Evolutionary conservation across 2,329 filamentous ascomycete genomes (phyloP).

Genomic region (Fusarium albosuccineum): DNA sequence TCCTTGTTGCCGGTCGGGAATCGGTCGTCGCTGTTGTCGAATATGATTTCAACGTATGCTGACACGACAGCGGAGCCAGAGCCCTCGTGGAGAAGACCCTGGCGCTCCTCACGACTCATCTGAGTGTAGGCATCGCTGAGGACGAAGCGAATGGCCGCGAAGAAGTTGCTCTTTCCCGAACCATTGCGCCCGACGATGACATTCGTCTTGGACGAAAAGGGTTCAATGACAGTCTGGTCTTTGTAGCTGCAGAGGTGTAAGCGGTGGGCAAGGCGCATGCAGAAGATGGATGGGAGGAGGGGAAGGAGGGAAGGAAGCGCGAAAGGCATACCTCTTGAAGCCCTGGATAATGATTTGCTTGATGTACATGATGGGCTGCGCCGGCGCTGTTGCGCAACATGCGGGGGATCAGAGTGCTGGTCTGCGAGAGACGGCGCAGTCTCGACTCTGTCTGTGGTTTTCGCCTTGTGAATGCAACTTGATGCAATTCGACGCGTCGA

Average conservation of each 20-base stretch:
- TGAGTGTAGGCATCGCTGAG: constrained; percentile 97
- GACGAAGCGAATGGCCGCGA: constrained; percentile 98
- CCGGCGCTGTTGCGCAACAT: constrained; percentile 57
- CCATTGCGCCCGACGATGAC: constrained; percentile 99
- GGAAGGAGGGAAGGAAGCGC: constrained; percentile 3
- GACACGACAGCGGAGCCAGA: constrained; percentile 98
- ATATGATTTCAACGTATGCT: constrained; percentile 99
- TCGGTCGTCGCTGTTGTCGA: constrained; percentile 96
- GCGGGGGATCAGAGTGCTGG: constrained; percentile 42
- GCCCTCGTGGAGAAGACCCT: constrained; percentile 96
- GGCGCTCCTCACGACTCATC: constrained; percentile 95
- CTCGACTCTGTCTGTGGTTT: constrained; percentile 38
- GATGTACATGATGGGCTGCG: constrained; percentile 83
- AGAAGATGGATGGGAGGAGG: constrained; percentile 4
- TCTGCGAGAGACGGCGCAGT: constrained; percentile 42
- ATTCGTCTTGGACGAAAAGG: constrained; percentile 97
- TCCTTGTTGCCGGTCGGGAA: constrained; percentile 95
- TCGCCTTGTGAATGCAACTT: constrained; percentile 40
- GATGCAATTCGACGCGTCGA: constrained; percentile 48
- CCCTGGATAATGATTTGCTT: constrained; percentile 99
- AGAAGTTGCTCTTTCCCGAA: constrained; percentile 99
- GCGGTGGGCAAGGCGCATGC: constrained; percentile 23
- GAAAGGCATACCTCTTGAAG: constrained; percentile 86
- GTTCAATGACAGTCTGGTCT: constrained; percentile 98
- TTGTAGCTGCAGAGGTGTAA: constrained; percentile 80